Evolutionary conservation across 2,329 filamentous ascomycete genomes (phyloP).

Genomic region (Colletotrichum spaethianum): DNA sequence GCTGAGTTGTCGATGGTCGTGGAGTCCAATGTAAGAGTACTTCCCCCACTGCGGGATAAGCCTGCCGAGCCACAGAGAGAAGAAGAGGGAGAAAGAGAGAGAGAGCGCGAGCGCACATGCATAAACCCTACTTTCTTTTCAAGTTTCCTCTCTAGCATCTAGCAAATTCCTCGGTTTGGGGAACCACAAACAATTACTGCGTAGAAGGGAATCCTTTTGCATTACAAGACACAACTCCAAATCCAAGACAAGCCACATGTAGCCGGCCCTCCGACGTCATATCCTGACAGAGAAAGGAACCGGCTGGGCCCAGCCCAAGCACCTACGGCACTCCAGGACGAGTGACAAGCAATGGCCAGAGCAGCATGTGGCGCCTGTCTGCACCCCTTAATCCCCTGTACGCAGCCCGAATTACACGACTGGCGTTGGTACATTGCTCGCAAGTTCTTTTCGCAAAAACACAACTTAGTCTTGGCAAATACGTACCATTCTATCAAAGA

Average conservation of each 20-base stretch:
- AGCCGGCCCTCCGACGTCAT: conserved; percentile 35
- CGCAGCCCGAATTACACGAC: conserved; percentile 2
- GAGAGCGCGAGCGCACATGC: background rate
- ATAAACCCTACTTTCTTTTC: conserved; percentile 12
- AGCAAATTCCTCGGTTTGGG: background rate
- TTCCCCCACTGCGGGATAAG: conserved; percentile 20
- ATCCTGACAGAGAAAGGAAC: conserved; percentile 26
- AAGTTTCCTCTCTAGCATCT: background rate
- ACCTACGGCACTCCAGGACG: background rate
- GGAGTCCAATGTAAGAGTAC: conserved; percentile 2
- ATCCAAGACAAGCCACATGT: conserved; percentile 25
- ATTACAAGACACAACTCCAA: background rate
- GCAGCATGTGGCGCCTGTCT: conserved; percentile 34
- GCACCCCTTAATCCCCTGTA: conserved; percentile 23
- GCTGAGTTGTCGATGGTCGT: background rate
- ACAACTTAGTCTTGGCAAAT: background rate
- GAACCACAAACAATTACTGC: conserved; percentile 1
- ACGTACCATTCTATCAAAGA: background rate
- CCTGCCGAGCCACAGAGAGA: conserved; percentile 20
- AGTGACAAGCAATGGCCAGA: conserved; percentile 32
- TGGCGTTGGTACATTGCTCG: conserved; percentile 6
- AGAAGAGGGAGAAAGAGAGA: background rate
- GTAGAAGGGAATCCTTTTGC: background rate
- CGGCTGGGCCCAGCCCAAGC: conserved; percentile 7
- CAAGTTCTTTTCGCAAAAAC: background rate